Evolutionary conservation across 2,329 filamentous ascomycete genomes (phyloP).

Genomic region (Hypoxylon sp.): DNA sequence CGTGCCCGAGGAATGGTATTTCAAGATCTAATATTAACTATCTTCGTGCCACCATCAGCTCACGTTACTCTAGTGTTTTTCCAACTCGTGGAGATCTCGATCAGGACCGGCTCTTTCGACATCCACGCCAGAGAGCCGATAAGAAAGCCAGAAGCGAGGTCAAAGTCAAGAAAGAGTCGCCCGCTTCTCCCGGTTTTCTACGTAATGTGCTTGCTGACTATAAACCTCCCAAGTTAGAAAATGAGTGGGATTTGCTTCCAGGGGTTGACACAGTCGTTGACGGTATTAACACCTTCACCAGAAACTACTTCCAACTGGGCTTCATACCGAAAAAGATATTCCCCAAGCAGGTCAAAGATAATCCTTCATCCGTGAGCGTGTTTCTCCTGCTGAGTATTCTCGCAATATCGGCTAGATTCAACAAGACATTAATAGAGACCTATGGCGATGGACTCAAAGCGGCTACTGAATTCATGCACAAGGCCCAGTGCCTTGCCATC

Average conservation of each 20-base stretch:
- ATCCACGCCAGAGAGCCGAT: constrained; percentile 67
- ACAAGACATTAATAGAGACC: constrained; percentile 62
- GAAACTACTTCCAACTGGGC: constrained; percentile 71
- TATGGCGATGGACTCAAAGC: constrained; percentile 68
- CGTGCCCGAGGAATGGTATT: constrained; percentile 67
- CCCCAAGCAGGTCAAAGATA: constrained; percentile 61
- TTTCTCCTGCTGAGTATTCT: constrained; percentile 71
- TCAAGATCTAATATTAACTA: constrained; percentile 16
- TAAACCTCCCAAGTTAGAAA: constrained; percentile 56
- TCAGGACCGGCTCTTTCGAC: constrained; percentile 69
- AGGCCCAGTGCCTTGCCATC: constrained; percentile 63
- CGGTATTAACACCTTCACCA: constrained; percentile 67
- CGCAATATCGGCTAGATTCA: constrained; percentile 70
- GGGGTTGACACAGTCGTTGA: constrained; percentile 66
- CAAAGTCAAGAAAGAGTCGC: constrained; percentile 51
- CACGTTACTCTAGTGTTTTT: constrained; percentile 61
- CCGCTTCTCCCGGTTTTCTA: constrained; percentile 42
- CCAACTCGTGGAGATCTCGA: constrained; percentile 68
- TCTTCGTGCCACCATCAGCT: constrained; percentile 13
- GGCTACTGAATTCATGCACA: constrained; percentile 68
- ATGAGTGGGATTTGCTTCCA: constrained; percentile 67
- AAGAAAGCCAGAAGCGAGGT: constrained; percentile 58
- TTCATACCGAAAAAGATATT: constrained; percentile 71
- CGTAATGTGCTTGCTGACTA: constrained; percentile 50
- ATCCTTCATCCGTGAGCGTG: constrained; percentile 65